phyloP scores from a whole-genome alignment of 164 flowering plant species.

The Kingdonia uniflora region DNA sequence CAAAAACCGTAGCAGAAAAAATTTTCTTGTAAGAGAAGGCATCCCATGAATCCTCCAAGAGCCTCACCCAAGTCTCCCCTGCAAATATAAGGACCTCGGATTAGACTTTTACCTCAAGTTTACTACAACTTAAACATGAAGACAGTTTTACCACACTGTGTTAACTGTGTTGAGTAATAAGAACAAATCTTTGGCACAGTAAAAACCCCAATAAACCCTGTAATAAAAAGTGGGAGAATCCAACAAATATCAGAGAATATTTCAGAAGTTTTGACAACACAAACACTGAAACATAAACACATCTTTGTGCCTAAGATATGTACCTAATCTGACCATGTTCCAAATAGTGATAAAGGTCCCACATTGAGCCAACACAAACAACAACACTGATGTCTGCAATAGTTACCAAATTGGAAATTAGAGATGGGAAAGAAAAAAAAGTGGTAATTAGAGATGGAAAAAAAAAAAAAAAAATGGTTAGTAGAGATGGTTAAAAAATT shows the following conservation, averaged over 20 bases:
- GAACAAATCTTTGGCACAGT: conserved; percentile 3
- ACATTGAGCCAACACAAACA: not conserved
- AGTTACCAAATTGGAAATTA: too few species aligned
- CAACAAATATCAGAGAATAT: not conserved
- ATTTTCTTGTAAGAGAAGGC: too few species aligned
- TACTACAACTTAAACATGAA: too few species aligned
- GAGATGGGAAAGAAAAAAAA: not conserved
- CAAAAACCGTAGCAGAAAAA: too few species aligned
- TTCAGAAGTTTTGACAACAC: not conserved
- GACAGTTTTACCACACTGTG: not conserved
- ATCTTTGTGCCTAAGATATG: not conserved
- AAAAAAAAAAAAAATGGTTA: not conserved
- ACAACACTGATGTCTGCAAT: not conserved
- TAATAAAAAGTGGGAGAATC: not conserved
- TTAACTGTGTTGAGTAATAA: not conserved
- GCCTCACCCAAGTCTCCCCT: too few species aligned
- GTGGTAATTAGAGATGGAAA: not conserved
- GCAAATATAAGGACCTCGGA: too few species aligned
- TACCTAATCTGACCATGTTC: not conserved
- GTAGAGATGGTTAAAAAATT: not conserved
- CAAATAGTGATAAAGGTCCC: not conserved
- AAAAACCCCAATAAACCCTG: conserved; percentile 6
- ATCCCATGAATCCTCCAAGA: too few species aligned
- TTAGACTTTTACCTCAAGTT: too few species aligned
- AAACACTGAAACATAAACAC: not conserved